These are phyloP conservation scores for Aspergillus sergii DNA, from an alignment of 2,329 filamentous ascomycete genomes.

Conservation along the genomic window DNA sequence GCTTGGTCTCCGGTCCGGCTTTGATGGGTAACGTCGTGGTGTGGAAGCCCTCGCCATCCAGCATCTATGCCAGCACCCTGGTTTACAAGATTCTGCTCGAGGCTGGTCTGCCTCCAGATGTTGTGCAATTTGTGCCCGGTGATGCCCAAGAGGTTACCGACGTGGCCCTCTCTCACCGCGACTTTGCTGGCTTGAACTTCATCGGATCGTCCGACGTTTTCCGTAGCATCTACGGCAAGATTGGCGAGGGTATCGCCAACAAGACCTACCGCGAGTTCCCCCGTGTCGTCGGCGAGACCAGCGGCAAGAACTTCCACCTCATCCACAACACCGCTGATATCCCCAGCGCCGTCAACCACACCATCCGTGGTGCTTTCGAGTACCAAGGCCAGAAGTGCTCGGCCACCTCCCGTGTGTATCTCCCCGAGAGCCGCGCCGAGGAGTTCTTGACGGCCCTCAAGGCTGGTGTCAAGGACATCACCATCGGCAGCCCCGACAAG, in stretches of 20 bases:
- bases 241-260: constrained; percentile 75
- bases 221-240: constrained; percentile 81
- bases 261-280: constrained; percentile 81
- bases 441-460: constrained; percentile 68
- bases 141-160: constrained; percentile 81
- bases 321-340: constrained; percentile 75
- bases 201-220: constrained; percentile 90
- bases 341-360: constrained; percentile 75
- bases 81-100: constrained; percentile 90
- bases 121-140: constrained; percentile 91
- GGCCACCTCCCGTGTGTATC: constrained; percentile 76
- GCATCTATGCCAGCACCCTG: constrained; percentile 83
- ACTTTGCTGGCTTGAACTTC: constrained; percentile 87
- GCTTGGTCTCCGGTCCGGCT: constrained; percentile 78
- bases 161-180: constrained; percentile 70
- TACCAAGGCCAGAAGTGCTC: constrained; percentile 90
- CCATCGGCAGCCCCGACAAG: constrained; percentile 56
- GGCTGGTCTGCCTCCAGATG: constrained; percentile 82
- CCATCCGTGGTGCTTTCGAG: constrained; percentile 81
- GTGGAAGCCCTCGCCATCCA: constrained; percentile 90
- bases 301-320: constrained; percentile 89
- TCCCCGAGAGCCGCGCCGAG: constrained; percentile 72
- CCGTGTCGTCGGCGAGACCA: constrained; percentile 83
- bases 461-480: constrained; percentile 66
- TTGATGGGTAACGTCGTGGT: constrained; percentile 92